A percentile compares a stretch with the other conserved stretches of the same genome.
These are phyloP conservation scores for Pseudozyma tsukubaensis DNA, from an alignment of 1,284 basidiomycete species.

Conservation along the genomic window DNA sequence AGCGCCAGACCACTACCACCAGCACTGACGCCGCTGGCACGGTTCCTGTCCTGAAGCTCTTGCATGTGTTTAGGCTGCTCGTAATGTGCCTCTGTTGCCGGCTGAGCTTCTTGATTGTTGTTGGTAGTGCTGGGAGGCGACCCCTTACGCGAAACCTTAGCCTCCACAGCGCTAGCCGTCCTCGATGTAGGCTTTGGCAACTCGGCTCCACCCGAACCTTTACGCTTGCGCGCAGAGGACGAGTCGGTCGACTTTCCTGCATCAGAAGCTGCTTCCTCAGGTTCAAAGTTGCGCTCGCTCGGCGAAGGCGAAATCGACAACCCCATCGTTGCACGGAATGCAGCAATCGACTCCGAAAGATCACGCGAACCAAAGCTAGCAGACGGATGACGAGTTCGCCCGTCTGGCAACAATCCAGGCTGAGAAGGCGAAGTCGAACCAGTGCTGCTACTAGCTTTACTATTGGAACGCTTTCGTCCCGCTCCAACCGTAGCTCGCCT, in stretches of 20 bases:
- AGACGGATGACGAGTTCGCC: slow-evolving; percentile 48
- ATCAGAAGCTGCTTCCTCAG: slow-evolving; percentile 17
- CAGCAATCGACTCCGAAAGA: slow-evolving; percentile 42
- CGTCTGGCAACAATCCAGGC: slow-evolving; percentile 46
- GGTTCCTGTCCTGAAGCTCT: slow-evolving; percentile 19
- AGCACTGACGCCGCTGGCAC: slow-evolving; percentile 1
- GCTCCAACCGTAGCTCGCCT: not conserved
- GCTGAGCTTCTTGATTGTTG: not conserved
- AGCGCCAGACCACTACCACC: slow-evolving; percentile 36
- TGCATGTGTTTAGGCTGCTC: slow-evolving; percentile 42
- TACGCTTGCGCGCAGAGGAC: slow-evolving; percentile 33
- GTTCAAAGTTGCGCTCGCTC: slow-evolving; percentile 18
- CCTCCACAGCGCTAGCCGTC: slow-evolving; percentile 20
- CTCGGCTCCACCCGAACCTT: slow-evolving; percentile 22
- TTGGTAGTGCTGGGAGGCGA: slow-evolving; percentile 12
- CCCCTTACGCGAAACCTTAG: slow-evolving; percentile 25
- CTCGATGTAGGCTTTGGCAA: slow-evolving; percentile 29
- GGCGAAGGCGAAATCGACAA: slow-evolving; percentile 40
- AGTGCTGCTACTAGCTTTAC: slow-evolving; percentile 20
- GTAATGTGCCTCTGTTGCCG: slow-evolving; percentile 6
- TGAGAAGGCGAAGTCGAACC: slow-evolving; percentile 28
- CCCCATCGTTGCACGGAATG: slow-evolving; percentile 44
- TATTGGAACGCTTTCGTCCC: slow-evolving; percentile 10
- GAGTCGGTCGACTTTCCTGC: slow-evolving; percentile 14
- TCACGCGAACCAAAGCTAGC: slow-evolving; percentile 44